Percentiles rank a stretch among this genome's conserved stretches.
phyloP scores from a whole-genome alignment of 148 eudicot species.

The Rhododendron vialii region DNA sequence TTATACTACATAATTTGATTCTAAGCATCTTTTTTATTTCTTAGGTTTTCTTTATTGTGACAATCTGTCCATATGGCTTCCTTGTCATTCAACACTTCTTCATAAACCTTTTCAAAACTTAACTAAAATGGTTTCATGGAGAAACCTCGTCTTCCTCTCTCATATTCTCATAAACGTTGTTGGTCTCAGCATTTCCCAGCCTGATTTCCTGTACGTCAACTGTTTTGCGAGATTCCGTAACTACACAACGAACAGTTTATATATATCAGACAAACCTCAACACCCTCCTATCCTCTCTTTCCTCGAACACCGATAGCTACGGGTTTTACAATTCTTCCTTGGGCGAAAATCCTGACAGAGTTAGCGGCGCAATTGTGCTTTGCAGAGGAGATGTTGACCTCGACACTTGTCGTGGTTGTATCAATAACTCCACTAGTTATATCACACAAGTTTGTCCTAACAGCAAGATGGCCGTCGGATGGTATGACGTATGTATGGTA shows the following conservation, averaged over 20 bases:
- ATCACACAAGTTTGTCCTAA: not conserved
- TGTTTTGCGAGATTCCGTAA: slow-evolving; percentile 7
- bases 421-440: not conserved
- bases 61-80: no score
- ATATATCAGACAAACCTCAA: slow-evolving; percentile 35
- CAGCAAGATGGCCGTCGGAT: slow-evolving; percentile 6
- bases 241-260: slow-evolving; percentile 20
- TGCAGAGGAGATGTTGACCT: not conserved
- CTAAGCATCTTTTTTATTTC: not conserved
- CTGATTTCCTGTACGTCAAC: not conserved
- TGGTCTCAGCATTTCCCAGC: not conserved
- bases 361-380: not conserved
- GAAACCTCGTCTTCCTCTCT: not conserved
- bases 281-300: slow-evolving; percentile 29
- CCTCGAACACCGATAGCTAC: slow-evolving; percentile 20
- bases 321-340: slow-evolving; percentile 32
- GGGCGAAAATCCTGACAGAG: not conserved
- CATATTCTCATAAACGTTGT: not conserved
- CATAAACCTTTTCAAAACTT: no score
- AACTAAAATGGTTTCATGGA: not conserved
- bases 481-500: slow-evolving; percentile 24
- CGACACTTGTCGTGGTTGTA: not conserved
- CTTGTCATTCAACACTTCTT: no score
- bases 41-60: not conserved
- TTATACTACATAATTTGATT: no score